A percentile compares a stretch with the other conserved stretches of the same genome.
Evolutionary conservation across 169 alveolate species (phyloP).

Genomic region (Plasmodium chabaudi): DNA sequence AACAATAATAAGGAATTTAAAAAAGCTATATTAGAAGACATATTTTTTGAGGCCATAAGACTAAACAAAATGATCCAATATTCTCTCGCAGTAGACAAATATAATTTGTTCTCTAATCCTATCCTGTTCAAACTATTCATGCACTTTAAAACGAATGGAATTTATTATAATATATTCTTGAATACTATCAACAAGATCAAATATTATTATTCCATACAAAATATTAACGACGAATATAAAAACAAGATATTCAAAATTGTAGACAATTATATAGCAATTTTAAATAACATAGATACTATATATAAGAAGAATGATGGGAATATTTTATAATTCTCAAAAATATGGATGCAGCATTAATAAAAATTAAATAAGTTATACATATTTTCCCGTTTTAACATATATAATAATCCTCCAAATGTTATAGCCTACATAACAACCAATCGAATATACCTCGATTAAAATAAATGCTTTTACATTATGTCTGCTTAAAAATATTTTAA

Average conservation of each 20-base stretch:
- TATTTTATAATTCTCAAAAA: neutral
- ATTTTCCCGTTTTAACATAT: neutral
- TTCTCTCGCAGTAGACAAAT: slow-evolving; percentile 60
- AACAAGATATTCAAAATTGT: slow-evolving; percentile 39
- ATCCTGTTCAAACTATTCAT: slow-evolving; percentile 27
- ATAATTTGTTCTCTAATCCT: slow-evolving; percentile 15
- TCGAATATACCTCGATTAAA: too few relatives aligned
- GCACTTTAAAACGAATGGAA: slow-evolving; percentile 39
- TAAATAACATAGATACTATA: slow-evolving; percentile 20
- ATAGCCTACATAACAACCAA: too few relatives aligned
- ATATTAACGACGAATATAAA: slow-evolving; percentile 38
- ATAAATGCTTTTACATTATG: too few relatives aligned
- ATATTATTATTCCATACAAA: slow-evolving; percentile 48
- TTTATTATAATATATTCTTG: slow-evolving; percentile 45
- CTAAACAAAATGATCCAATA: slow-evolving; percentile 55
- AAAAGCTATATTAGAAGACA: slow-evolving; percentile 48
- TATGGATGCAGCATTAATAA: neutral
- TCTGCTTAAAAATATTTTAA: too few relatives aligned
- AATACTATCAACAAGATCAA: slow-evolving; percentile 39
- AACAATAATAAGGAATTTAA: slow-evolving; percentile 11
- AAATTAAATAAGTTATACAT: neutral
- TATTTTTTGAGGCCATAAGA: slow-evolving; percentile 45
- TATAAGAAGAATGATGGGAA: slow-evolving; percentile 4
- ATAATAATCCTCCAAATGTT: neutral
- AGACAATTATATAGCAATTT: slow-evolving; percentile 30